phyloP scores from a whole-genome alignment of 2,329 filamentous ascomycete genomes.

The Colletotrichum tropicale region DNA sequence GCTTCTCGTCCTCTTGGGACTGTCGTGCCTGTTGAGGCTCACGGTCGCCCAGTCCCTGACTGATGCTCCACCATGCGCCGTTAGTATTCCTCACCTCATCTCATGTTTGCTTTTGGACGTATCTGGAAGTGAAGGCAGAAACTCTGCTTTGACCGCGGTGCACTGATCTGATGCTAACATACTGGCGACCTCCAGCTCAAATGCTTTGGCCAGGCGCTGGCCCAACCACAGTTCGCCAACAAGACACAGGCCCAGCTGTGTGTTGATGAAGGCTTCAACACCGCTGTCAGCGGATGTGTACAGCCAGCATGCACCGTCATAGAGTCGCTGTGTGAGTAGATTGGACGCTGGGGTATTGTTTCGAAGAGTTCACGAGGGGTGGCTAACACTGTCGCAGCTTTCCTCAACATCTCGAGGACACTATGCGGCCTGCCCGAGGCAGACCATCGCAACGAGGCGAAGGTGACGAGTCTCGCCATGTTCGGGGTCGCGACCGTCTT shows the following conservation, averaged over 20 bases:
- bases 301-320: not conserved
- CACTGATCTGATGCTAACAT: not conserved
- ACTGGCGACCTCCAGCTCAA: not conserved
- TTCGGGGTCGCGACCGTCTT: not conserved
- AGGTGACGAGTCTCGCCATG: not conserved
- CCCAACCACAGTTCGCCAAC: not conserved
- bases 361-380: not conserved
- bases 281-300: not conserved
- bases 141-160: not conserved
- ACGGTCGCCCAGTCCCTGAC: not conserved
- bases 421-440: not conserved
- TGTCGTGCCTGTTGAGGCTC: not conserved
- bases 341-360: accelerated
- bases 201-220: not conserved
- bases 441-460: not conserved
- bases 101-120: not conserved
- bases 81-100: not conserved
- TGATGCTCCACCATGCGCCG: slow-evolving; percentile 1
- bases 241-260: not conserved
- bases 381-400: not conserved
- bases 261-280: not conserved
- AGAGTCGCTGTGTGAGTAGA: not conserved
- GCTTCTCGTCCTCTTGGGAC: not conserved
- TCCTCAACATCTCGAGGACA: slow-evolving; percentile 2
- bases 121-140: not conserved